Percentiles rank a stretch among this genome's conserved stretches.
These are phyloP conservation scores for Leptographium flavum DNA, from an alignment of 2,329 filamentous ascomycete genomes.

Conservation along the genomic window DNA sequence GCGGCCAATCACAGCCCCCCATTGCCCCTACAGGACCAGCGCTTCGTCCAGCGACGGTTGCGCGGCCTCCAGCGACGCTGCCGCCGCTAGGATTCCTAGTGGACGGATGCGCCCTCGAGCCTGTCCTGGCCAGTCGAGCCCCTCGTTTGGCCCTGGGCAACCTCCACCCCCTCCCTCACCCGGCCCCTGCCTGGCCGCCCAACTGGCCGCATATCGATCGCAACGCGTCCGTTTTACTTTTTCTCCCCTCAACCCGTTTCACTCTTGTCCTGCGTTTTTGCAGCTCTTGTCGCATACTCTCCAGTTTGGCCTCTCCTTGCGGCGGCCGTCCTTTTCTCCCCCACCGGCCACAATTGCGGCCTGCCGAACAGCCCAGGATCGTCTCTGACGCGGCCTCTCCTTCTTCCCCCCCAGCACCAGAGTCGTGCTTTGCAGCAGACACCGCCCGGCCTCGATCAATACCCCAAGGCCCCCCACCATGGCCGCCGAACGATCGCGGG, in stretches of 20 bases:
- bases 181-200: slow-evolving; percentile 5
- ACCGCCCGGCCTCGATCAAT: background rate
- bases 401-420: too few relatives aligned
- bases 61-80: slow-evolving; percentile 1
- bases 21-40: background rate
- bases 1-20: slow-evolving; percentile 7
- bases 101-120: slow-evolving; percentile 6
- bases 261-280: background rate
- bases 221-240: slow-evolving; percentile 3
- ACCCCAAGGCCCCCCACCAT: slow-evolving; percentile 9
- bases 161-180: background rate
- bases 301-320: background rate
- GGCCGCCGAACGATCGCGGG: slow-evolving; percentile 43
- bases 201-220: slow-evolving; percentile 10
- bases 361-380: background rate
- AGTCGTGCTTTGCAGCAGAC: too few relatives aligned
- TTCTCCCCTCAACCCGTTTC: background rate
- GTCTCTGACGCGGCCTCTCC: background rate
- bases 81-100: slow-evolving; percentile 9
- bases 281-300: background rate
- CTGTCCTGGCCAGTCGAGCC: background rate
- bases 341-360: background rate
- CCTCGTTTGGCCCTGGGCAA: background rate
- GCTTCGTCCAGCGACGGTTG: slow-evolving; percentile 5
- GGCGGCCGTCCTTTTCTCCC: background rate